phyloP scores from a whole-genome alignment of 495 filamentous ascomycete species.

The Penicillium bovifimosum region DNA sequence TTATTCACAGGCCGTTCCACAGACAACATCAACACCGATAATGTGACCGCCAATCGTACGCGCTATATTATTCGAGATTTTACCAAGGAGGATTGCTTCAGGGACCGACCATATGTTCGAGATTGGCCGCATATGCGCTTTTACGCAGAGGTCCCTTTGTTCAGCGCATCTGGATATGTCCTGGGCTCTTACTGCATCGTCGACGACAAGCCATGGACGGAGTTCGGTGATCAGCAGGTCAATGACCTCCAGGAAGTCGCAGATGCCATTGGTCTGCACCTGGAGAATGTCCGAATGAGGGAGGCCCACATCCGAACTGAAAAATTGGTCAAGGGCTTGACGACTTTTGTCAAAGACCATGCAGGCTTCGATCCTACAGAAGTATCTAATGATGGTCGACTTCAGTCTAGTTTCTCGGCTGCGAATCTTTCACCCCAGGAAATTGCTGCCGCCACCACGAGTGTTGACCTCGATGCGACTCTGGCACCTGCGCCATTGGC shows the following conservation, averaged over 20 bases:
- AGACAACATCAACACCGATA: slow-evolving; percentile 18
- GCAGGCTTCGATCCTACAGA: slow-evolving; percentile 20
- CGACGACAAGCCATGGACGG: slow-evolving; percentile 45
- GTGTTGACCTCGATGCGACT: neutral
- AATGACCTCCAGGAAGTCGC: slow-evolving; percentile 28
- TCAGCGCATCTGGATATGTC: slow-evolving; percentile 51
- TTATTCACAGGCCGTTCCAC: slow-evolving; percentile 26
- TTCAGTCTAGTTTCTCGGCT: neutral
- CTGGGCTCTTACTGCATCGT: slow-evolving; percentile 60
- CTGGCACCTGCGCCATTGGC: neutral
- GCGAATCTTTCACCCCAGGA: neutral
- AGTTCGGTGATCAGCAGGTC: slow-evolving; percentile 27
- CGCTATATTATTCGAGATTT: slow-evolving; percentile 50
- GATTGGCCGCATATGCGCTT: slow-evolving; percentile 46
- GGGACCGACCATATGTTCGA: slow-evolving; percentile 35
- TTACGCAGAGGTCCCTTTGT: slow-evolving; percentile 60
- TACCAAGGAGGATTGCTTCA: slow-evolving; percentile 42
- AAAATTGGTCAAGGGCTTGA: slow-evolving; percentile 28
- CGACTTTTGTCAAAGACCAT: slow-evolving; percentile 28
- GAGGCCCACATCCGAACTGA: slow-evolving; percentile 27
- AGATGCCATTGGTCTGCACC: slow-evolving; percentile 26
- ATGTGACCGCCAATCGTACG: slow-evolving; percentile 27
- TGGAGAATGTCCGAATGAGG: slow-evolving; percentile 30
- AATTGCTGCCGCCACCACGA: neutral
- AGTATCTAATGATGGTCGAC: neutral